phyloP scores from a whole-genome alignment of 176 grass and related monocot species.

The Musa schizocarpa region DNA sequence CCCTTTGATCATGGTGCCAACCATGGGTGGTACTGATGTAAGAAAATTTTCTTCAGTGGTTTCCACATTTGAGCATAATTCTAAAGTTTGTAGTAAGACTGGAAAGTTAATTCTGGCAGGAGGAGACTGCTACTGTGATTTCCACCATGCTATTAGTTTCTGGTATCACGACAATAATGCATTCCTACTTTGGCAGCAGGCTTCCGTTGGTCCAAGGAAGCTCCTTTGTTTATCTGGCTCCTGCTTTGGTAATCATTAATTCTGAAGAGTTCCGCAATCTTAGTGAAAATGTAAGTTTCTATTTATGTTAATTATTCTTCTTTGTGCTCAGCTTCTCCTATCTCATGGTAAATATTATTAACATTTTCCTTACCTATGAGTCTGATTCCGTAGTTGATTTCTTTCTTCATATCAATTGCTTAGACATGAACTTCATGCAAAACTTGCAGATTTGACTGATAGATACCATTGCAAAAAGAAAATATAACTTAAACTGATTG shows the following conservation, averaged over 20 bases:
- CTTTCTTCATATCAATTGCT: background rate
- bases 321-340: background rate
- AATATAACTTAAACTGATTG: background rate
- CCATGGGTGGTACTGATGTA: slow-evolving; percentile 97
- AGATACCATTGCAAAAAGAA: background rate
- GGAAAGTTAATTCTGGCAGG: slow-evolving; percentile 44
- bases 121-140: slow-evolving; percentile 89
- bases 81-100: background rate
- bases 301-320: slow-evolving; percentile 19
- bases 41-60: slow-evolving; percentile 15
- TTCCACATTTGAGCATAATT: background rate
- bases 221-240: slow-evolving; percentile 96
- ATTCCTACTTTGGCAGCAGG: slow-evolving; percentile 81
- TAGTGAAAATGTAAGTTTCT: slow-evolving; percentile 70
- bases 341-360: slow-evolving; percentile 1
- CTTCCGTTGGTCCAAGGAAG: slow-evolving; percentile 96
- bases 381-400: background rate
- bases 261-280: slow-evolving; percentile 97
- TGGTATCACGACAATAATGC: slow-evolving; percentile 87
- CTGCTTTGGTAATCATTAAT: slow-evolving; percentile 87
- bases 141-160: slow-evolving; percentile 86
- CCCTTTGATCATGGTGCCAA: slow-evolving; percentile 90
- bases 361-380: background rate
- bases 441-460: background rate
- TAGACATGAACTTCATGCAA: background rate